Evolutionary conservation across 2,329 filamentous ascomycete species (phyloP), one percentile per base, ranked within the genome.

Genomic region (Phoma herbarum): DNA sequence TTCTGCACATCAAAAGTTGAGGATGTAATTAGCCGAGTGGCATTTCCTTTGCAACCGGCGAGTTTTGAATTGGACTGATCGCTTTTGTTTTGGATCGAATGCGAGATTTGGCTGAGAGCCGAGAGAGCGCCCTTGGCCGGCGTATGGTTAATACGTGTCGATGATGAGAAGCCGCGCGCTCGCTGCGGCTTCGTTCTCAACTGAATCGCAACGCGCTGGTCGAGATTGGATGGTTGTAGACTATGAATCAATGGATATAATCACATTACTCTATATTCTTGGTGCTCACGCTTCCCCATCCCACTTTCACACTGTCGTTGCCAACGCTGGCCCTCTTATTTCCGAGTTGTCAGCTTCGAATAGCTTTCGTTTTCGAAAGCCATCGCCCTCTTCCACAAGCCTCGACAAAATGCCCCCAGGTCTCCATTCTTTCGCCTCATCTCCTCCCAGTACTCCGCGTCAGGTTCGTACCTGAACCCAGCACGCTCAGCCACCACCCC

Each of bases 21-120:
- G 62, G 60, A 46, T 70, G 67, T 73, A 74, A 73, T 72, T 68
- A 66, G 67, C 68, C 62, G 45, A 41, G 35, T 49, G 55, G 55
- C 49, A 35, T 39, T 33, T 22, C 50, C 33, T 54, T 54, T 28
- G 45, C 41, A 48, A 42, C 39, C 18, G 29, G 56, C 37, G 50
- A 26, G 26, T 26, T 59, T 54, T 54, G 50, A 39, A 59, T 51
- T 50, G 56, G 51, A 50, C 20, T 14, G 29, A 43, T 26, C 41
- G 14, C 26, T 37, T 48, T 44, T 48, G 43, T 44, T 52, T 52
- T 52, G 56, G 56, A 59, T 59, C 20, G 41, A 53, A 29, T 41
- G 49, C 41, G 43, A 39, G 41, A 39, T 37, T 25, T 37, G 50
- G 42, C 44, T 45, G 50, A 22, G 26, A 33, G 49, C 43, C 25